These are phyloP conservation scores for Colletotrichum neosansevieriae DNA, from an alignment of 2,329 filamentous ascomycete genomes.

Conservation along the genomic window DNA sequence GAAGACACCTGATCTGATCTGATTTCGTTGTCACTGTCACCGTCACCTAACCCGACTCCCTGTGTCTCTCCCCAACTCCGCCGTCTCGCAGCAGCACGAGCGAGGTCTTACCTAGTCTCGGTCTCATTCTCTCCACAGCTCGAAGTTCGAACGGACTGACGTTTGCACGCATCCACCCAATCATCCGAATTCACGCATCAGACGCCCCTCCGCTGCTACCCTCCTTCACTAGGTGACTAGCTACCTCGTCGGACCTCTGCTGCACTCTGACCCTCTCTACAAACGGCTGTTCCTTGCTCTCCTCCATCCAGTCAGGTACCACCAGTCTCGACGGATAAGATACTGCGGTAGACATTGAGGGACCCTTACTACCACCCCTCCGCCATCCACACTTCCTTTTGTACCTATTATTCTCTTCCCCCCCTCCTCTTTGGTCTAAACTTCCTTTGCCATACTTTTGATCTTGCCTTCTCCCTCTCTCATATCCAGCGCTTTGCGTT, in stretches of 20 bases:
- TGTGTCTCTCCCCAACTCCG: slow-evolving; percentile 14
- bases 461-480: not conserved
- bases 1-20: slow-evolving; percentile 9
- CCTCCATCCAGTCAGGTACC: slow-evolving; percentile 13
- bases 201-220: slow-evolving; percentile 34
- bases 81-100: slow-evolving; percentile 20
- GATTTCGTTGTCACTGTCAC: not conserved
- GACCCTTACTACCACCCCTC: slow-evolving; percentile 35
- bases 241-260: slow-evolving; percentile 25
- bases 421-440: slow-evolving; percentile 22
- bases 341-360: slow-evolving; percentile 9
- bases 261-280: slow-evolving; percentile 26
- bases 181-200: slow-evolving; percentile 36
- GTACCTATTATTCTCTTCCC: not conserved
- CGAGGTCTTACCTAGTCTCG: slow-evolving; percentile 17
- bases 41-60: slow-evolving; percentile 22
- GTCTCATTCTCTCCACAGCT: slow-evolving; percentile 22
- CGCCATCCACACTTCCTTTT: slow-evolving; percentile 25
- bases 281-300: slow-evolving; percentile 36
- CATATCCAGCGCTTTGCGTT: slow-evolving; percentile 1
- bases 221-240: slow-evolving; percentile 30
- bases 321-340: slow-evolving; percentile 16
- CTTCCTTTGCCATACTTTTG: not conserved
- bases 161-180: slow-evolving; percentile 33
- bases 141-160: slow-evolving; percentile 21